Evolutionary conservation across 345 rosid species (phyloP).

Genomic region (Atalantia buxifolia): DNA sequence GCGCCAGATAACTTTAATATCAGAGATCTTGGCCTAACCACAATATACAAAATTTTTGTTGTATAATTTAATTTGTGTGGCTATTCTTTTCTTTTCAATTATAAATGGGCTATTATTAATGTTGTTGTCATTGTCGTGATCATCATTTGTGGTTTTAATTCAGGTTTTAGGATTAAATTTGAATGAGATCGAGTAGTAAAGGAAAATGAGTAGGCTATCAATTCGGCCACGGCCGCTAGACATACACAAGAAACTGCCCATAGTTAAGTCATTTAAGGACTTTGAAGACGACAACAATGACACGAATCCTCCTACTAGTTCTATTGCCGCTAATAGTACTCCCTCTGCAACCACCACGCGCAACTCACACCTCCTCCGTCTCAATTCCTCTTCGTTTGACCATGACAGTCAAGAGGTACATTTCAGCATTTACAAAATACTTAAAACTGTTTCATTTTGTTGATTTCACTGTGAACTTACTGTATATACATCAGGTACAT

Average conservation of each 20-base stretch:
- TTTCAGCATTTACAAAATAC: background rate
- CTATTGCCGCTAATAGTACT: background rate
- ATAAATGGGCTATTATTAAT: background rate
- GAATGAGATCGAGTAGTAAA: background rate
- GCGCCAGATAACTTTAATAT: background rate
- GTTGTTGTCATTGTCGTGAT: background rate
- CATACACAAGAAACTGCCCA: constrained; percentile 95
- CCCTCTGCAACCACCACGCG: constrained; percentile 42
- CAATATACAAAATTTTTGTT: background rate
- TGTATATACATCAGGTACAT: constrained; percentile 35
- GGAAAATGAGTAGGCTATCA: constrained; percentile 82
- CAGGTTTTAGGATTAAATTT: background rate
- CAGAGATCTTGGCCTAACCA: background rate
- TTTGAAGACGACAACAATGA: constrained; percentile 82
- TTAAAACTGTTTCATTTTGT: background rate
- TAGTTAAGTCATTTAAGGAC: constrained; percentile 81
- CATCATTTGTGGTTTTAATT: background rate
- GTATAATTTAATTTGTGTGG: background rate
- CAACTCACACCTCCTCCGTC: constrained; percentile 69
- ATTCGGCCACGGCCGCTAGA: constrained; percentile 95
- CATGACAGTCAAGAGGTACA: constrained; percentile 48
- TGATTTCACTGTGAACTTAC: background rate
- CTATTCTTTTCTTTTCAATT: background rate
- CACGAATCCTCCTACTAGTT: constrained; percentile 43
- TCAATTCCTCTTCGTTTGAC: constrained; percentile 40